Evolutionary conservation across 306 rosid genomes (phyloP).

Genomic region (Arachis hypogaea): DNA sequence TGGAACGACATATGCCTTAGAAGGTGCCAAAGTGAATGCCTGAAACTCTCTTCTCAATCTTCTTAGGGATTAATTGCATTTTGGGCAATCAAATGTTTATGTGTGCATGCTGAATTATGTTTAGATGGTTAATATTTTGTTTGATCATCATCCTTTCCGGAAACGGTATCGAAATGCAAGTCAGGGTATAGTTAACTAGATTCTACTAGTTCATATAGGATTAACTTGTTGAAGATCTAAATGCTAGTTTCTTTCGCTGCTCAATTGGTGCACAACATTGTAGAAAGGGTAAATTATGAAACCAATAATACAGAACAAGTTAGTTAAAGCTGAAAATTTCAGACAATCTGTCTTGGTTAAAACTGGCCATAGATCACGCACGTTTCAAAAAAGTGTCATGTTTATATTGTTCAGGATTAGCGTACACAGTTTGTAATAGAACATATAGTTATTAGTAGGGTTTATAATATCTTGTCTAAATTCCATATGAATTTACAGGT

Average conservation of each 20-base stretch:
- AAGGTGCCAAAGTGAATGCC: slow-evolving; percentile 96
- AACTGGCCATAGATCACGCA: background rate
- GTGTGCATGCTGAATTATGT: slow-evolving; percentile 29
- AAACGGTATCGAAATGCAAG: slow-evolving; percentile 30
- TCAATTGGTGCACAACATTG: background rate
- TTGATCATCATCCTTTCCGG: slow-evolving; percentile 14
- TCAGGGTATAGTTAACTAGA: slow-evolving; percentile 11
- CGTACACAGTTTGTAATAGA: background rate
- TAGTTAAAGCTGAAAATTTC: background rate
- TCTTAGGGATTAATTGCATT: slow-evolving; percentile 47
- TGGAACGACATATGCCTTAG: slow-evolving; percentile 91
- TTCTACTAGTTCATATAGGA: background rate
- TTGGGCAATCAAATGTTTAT: background rate
- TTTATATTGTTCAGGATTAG: slow-evolving; percentile 1
- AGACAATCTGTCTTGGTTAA: slow-evolving; percentile 7
- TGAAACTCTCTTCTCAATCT: slow-evolving; percentile 74
- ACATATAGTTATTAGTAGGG: background rate
- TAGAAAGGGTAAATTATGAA: background rate
- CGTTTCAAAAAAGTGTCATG: background rate
- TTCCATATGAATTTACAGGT: too few relatives aligned
- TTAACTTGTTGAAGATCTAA: background rate
- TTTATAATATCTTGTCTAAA: too few relatives aligned
- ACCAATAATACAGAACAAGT: background rate
- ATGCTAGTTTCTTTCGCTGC: slow-evolving; percentile 24
- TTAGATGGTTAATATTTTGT: slow-evolving; percentile 26